A percentile compares a stretch with the other conserved stretches of the same genome.
These are phyloP conservation scores for Fagopyrum homotropicum DNA, from an alignment of 148 eudicot species.

Conservation along the genomic window DNA sequence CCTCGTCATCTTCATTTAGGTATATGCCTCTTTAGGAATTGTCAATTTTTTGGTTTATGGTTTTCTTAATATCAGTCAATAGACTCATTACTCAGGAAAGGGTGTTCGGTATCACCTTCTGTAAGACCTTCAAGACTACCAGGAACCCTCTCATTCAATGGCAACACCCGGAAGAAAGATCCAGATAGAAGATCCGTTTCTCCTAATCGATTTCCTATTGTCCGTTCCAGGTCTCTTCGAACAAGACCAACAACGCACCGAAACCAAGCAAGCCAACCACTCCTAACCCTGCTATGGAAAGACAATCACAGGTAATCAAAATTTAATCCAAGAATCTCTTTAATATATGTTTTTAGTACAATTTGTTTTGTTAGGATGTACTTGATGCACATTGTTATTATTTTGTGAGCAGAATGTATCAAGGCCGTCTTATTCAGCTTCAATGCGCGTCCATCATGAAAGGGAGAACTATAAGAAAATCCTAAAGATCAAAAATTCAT, in stretches of 20 bases:
- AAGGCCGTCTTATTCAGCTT: constrained; percentile 57
- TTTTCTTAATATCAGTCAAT: neutral
- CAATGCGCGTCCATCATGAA: constrained; percentile 61
- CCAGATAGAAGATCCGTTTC: constrained; percentile 65
- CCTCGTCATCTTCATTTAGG: constrained; percentile 25
- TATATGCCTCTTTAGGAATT: neutral
- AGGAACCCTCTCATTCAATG: constrained; percentile 42
- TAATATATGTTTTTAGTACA: neutral
- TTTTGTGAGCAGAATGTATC: constrained; percentile 35
- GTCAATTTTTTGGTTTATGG: neutral
- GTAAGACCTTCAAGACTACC: constrained; percentile 40
- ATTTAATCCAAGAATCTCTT: neutral
- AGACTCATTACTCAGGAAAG: constrained; percentile 36
- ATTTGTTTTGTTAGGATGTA: neutral
- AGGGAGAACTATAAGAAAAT: constrained; percentile 40
- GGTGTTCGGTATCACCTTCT: constrained; percentile 64
- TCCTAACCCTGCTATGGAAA: constrained; percentile 45
- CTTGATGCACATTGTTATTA: neutral
- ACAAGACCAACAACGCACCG: constrained; percentile 46
- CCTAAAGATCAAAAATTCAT: neutral
- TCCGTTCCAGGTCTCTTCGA: constrained; percentile 68
- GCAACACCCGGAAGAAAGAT: constrained; percentile 41
- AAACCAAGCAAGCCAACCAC: constrained; percentile 37
- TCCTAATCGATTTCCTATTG: constrained; percentile 69
- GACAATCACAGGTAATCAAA: constrained; percentile 44